A percentile compares a stretch with the other conserved stretches of the same genome.
Evolutionary conservation across 306 rosid genomes (phyloP).

Genomic region (Rosa chinensis): DNA sequence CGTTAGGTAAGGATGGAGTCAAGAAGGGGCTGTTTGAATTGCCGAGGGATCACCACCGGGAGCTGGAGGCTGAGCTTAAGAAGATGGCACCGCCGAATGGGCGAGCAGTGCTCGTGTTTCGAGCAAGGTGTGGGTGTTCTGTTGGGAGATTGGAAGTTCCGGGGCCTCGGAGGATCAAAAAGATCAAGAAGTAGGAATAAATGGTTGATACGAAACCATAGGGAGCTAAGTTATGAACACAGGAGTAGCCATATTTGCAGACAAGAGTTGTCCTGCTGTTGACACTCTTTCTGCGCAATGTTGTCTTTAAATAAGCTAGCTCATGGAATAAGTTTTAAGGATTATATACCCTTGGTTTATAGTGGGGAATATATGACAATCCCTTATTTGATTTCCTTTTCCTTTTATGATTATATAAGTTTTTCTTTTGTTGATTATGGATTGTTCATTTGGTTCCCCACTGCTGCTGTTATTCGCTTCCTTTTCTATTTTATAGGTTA

Average conservation of each 20-base stretch:
- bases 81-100: slow-evolving; percentile 97
- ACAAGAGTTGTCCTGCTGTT: slow-evolving; percentile 39
- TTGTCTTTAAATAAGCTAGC: slow-evolving; percentile 73
- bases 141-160: slow-evolving; percentile 97
- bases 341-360: slow-evolving; percentile 52
- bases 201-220: slow-evolving; percentile 28
- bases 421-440: slow-evolving; percentile 30
- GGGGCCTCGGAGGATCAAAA: slow-evolving; percentile 64
- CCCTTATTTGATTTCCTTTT: slow-evolving; percentile 37
- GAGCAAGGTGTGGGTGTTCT: slow-evolving; percentile 95
- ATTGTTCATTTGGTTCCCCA: slow-evolving; percentile 22
- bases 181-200: slow-evolving; percentile 79
- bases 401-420: slow-evolving; percentile 14
- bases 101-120: slow-evolving; percentile 76
- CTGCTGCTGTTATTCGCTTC: slow-evolving; percentile 14
- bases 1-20: slow-evolving; percentile 45
- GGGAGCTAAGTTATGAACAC: slow-evolving; percentile 34
- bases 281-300: slow-evolving; percentile 39
- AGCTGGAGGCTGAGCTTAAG: slow-evolving; percentile 90
- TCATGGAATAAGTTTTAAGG: slow-evolving; percentile 62
- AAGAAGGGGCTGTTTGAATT: slow-evolving; percentile 79
- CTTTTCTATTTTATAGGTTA: slow-evolving; percentile 14
- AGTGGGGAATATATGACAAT: slow-evolving; percentile 48
- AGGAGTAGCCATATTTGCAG: slow-evolving; percentile 44
- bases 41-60: slow-evolving; percentile 85